Evolutionary conservation across 1,284 basidiomycete genomes (phyloP).

Genomic region (Sphaerobolus stellatus): DNA sequence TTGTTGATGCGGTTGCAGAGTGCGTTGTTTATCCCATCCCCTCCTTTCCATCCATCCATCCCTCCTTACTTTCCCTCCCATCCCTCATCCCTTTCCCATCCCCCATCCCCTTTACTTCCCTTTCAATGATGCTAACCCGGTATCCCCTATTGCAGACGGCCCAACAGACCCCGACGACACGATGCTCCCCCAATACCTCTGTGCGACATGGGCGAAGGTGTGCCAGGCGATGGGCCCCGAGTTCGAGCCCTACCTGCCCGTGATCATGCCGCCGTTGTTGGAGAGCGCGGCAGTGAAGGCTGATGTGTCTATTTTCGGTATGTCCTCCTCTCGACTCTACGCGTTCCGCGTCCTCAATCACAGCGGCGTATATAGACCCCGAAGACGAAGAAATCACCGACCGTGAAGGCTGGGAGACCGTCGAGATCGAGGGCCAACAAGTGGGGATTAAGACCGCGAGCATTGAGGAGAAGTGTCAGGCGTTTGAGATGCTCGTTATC

Average conservation of each 20-base stretch:
- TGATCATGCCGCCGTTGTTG: constrained; percentile 79
- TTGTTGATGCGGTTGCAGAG: constrained; percentile 78
- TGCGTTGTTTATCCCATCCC: constrained; percentile 30
- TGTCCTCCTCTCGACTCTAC: constrained; percentile 20
- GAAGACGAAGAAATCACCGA: constrained; percentile 52
- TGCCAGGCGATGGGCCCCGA: constrained; percentile 78
- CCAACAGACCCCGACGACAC: constrained; percentile 64
- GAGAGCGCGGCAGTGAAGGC: constrained; percentile 75
- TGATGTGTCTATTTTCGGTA: constrained; percentile 74
- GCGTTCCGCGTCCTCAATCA: background rate
- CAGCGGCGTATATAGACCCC: constrained; percentile 40
- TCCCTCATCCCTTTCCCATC: too few relatives aligned
- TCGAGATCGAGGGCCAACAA: constrained; percentile 71
- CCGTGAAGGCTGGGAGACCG: constrained; percentile 74
- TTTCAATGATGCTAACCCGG: too few relatives aligned
- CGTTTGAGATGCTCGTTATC: constrained; percentile 80
- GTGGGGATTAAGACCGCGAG: constrained; percentile 77
- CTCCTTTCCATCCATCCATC: background rate
- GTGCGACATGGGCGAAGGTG: constrained; percentile 80
- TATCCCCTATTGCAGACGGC: too few relatives aligned
- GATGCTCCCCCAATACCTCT: constrained; percentile 66
- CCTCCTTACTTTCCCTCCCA: background rate
- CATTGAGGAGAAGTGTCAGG: constrained; percentile 85
- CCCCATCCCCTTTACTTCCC: too few relatives aligned
- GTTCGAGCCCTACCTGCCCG: constrained; percentile 80